Evolutionary conservation across 345 rosid genomes (phyloP).

Genomic region (Eucalyptus pauciflora): DNA sequence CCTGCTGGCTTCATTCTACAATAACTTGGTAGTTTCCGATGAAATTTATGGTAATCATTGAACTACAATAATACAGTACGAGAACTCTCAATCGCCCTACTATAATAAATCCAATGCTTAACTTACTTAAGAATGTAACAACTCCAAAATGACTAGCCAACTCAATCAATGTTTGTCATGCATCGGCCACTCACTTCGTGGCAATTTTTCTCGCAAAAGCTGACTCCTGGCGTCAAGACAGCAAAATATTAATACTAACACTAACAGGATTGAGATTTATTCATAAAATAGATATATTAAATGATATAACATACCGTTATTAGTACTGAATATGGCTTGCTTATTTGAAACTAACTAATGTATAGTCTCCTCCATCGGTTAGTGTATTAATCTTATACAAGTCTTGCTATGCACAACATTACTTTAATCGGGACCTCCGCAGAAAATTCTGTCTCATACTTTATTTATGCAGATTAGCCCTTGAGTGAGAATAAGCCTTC

Average conservation of each 20-base stretch:
- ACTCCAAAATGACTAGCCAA: neutral
- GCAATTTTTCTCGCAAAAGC: neutral
- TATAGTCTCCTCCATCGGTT: no score
- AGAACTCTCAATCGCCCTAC: neutral
- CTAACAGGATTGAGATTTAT: neutral
- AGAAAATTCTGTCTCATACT: no score
- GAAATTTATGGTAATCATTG: neutral
- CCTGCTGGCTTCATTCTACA: neutral
- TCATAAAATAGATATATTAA: neutral
- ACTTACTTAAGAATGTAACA: neutral
- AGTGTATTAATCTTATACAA: neutral
- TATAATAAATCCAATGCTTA: neutral
- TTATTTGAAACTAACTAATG: rapidly evolving
- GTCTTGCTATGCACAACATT: neutral
- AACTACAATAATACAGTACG: neutral
- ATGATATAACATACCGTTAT: neutral
- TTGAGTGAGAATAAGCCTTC: no score
- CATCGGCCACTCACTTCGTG: neutral
- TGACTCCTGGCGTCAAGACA: rapidly evolving
- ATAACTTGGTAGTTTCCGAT: neutral
- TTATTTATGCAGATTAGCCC: neutral
- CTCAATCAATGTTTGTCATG: neutral
- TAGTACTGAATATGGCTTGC: neutral
- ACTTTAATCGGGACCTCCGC: neutral
- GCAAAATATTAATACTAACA: neutral